Percentiles rank a stretch among this genome's conserved stretches.
Conservation (phyloP, 176 grass and related monocot species). For the Avena eriantha region DNA sequence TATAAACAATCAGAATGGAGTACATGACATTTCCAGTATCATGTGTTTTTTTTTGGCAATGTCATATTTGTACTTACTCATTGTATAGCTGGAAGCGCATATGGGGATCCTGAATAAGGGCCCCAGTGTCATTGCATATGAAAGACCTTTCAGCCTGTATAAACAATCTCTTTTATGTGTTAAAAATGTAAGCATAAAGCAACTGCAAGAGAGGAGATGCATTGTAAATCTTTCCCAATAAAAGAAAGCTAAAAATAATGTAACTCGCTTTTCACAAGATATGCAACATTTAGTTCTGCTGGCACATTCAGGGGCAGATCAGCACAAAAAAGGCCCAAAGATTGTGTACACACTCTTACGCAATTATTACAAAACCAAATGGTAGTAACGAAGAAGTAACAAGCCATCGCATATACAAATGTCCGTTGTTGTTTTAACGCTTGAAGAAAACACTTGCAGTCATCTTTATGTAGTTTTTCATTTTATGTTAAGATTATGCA, state of each 20-base stretch:
- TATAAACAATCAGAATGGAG: no score
- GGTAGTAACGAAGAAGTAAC: background rate
- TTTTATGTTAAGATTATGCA: background rate
- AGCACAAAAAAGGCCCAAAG: background rate
- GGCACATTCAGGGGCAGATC: slow-evolving; percentile 10
- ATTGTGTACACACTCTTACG: background rate
- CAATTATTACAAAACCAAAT: background rate
- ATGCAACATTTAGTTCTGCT: slow-evolving; percentile 1
- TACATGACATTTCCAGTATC: background rate
- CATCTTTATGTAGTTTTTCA: background rate
- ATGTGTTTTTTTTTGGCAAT: background rate
- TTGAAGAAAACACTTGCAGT: background rate
- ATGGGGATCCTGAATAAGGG: slow-evolving; percentile 66
- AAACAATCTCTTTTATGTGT: slow-evolving; percentile 30
- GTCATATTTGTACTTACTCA: slow-evolving; percentile 57
- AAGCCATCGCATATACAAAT: background rate
- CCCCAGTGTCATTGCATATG: slow-evolving; percentile 87
- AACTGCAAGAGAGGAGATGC: slow-evolving; percentile 4
- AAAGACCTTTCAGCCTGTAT: slow-evolving; percentile 84
- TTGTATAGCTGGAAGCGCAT: slow-evolving; percentile 84
- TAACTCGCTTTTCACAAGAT: slow-evolving; percentile 13
- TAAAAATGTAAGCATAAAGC: slow-evolving; percentile 20
- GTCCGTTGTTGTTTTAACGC: background rate
- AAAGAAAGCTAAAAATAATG: slow-evolving; percentile 16
- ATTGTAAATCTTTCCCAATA: background rate